Percentiles rank a stretch among this genome's conserved stretches.
These are phyloP conservation scores for Pichia sp. DNA, from an alignment of 1,139 yeast genomes.

Conservation along the genomic window DNA sequence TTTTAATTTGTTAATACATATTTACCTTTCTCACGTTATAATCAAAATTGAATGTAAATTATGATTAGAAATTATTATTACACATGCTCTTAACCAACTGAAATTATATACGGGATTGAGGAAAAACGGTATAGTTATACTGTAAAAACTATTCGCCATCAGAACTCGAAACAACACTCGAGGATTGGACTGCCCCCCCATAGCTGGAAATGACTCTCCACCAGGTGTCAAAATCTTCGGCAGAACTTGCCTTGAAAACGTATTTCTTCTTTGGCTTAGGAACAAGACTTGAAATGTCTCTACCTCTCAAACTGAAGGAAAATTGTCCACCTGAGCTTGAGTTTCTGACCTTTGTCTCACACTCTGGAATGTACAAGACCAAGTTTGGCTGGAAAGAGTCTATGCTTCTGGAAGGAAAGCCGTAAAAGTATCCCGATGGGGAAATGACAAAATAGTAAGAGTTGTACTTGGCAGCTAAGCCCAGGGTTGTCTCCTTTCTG, in stretches of 20 bases:
- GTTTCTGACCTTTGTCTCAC: slow-evolving; percentile 35
- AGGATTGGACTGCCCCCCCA: not conserved
- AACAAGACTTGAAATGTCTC: slow-evolving; percentile 35
- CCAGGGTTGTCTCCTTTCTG: slow-evolving; percentile 41
- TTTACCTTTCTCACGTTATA: not conserved
- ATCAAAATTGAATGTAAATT: not conserved
- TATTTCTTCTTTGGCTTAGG: slow-evolving; percentile 37
- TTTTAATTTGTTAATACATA: not conserved
- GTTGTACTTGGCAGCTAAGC: slow-evolving; percentile 36
- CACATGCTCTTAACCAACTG: not conserved
- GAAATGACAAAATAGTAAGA: slow-evolving; percentile 47
- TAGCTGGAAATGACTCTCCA: slow-evolving; percentile 32
- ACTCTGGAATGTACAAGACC: slow-evolving; percentile 45
- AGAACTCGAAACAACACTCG: not conserved
- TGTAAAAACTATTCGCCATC: not conserved
- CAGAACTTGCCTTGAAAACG: slow-evolving; percentile 41
- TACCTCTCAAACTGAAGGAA: slow-evolving; percentile 43
- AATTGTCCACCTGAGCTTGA: slow-evolving; percentile 35
- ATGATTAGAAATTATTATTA: not conserved
- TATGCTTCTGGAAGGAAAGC: slow-evolving; percentile 42
- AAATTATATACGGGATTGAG: not conserved
- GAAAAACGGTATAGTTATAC: not conserved
- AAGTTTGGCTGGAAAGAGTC: slow-evolving; percentile 42
- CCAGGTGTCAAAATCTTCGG: slow-evolving; percentile 45
- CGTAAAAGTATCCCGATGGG: slow-evolving; percentile 41